Conservation (phyloP, 768 basidiomycete genomes). For the Tremella fuciformis region DNA sequence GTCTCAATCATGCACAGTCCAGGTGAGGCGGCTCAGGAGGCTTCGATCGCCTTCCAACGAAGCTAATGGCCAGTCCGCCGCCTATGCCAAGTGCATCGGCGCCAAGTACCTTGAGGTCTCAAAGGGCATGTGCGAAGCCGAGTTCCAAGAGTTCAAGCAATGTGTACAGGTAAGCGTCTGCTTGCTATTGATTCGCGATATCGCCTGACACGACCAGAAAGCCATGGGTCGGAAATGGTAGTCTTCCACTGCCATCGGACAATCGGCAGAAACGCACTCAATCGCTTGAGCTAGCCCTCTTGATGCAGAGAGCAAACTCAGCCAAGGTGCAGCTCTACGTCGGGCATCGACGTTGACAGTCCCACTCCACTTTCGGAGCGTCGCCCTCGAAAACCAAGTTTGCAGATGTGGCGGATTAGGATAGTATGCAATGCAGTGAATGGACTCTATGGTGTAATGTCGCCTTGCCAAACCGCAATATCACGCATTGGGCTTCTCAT, state of each 20-base stretch:
- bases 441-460: not conserved
- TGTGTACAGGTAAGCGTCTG: constrained; percentile 73
- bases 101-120: constrained; percentile 77
- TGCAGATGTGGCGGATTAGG: too few relatives aligned
- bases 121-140: constrained; percentile 76
- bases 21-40: constrained; percentile 22
- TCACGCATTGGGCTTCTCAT: too few relatives aligned
- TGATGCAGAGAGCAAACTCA: too few relatives aligned
- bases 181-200: not conserved
- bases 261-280: too few relatives aligned
- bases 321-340: too few relatives aligned
- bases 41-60: not conserved
- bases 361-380: too few relatives aligned
- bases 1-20: constrained; percentile 40
- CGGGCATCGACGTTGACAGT: too few relatives aligned
- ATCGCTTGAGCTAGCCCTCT: too few relatives aligned
- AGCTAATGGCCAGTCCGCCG: constrained; percentile 59
- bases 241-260: not conserved
- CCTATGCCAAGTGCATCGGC: constrained; percentile 85
- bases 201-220: constrained; percentile 22
- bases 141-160: constrained; percentile 77
- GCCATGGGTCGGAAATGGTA: constrained; percentile 36
- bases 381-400: too few relatives aligned
- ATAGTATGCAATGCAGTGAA: too few relatives aligned
- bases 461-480: too few relatives aligned